These are phyloP conservation scores for Naganishia sp. DNA, from an alignment of 1,284 basidiomycete genomes.

Conservation along the genomic window DNA sequence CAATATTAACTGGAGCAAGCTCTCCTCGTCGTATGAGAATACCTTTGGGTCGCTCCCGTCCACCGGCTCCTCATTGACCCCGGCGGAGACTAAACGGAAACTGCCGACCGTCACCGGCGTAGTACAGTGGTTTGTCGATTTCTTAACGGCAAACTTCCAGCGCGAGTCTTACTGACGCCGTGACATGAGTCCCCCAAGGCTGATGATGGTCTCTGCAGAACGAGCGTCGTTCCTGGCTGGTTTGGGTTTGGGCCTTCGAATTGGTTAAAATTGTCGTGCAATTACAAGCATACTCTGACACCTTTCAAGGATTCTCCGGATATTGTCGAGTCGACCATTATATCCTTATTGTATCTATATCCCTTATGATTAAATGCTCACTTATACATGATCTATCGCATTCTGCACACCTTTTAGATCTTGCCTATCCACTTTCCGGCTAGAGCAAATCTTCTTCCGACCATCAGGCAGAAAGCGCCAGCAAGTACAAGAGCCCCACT, in stretches of 20 bases:
- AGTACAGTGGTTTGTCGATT: constrained; percentile 74
- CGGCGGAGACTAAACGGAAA: constrained; percentile 13
- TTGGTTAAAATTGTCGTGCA: constrained; percentile 49
- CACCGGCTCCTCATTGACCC: constrained; percentile 49
- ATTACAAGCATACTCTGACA: neutral
- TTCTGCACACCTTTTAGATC: neutral
- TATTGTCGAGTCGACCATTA: too few species aligned
- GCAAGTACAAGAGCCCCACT: constrained; percentile 17
- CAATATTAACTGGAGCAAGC: constrained; percentile 74
- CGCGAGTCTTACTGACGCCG: constrained; percentile 49
- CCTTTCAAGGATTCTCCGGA: too few species aligned
- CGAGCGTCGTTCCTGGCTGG: constrained; percentile 59
- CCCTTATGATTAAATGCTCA: neutral
- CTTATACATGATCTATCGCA: neutral
- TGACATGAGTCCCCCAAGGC: neutral
- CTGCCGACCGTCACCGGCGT: constrained; percentile 67
- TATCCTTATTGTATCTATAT: constrained; percentile 4
- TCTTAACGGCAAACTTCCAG: constrained; percentile 91
- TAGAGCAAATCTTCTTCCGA: constrained; percentile 8
- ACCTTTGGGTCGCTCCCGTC: constrained; percentile 67
- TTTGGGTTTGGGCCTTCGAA: constrained; percentile 56
- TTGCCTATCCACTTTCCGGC: constrained; percentile 17
- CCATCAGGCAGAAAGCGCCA: constrained; percentile 8
- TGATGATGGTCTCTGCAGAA: constrained; percentile 40
- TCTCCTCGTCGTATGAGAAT: constrained; percentile 65